Base-by-base conservation (phyloP, 371 early-diverging fungal genomes). In the Dichotomocladium elegans region DNA sequence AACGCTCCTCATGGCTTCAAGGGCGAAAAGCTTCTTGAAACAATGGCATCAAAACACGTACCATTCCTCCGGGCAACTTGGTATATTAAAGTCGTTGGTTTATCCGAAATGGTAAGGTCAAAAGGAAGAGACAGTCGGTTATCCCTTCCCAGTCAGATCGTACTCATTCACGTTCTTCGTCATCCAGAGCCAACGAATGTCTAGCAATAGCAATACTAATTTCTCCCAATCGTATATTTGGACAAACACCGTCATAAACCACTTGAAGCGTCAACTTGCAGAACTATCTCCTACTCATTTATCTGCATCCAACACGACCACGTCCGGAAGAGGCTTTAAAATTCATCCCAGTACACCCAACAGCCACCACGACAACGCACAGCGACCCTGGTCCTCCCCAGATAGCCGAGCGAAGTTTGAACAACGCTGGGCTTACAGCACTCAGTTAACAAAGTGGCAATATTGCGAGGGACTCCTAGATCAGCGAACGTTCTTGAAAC, bases 21-120 rank as follows among this genome's bases (percentile, higher is more conserved):
- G 30, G 80, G 82, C 7, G 87, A 83, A 19, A 80, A 79, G 30
- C 53, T 90, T 27, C 48, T 89, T 14, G 88, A 88, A 14, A 56
- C 76, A 4, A 55, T 90, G 50, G 77, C 81, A 8, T 57, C 66
- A 33, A 70, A 79, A 21, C 77, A 73, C 27, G 87, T 90, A 3
- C 88, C 90, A 1, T 66, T 88, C 47, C 56, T 79, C 33, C 72
- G 89, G n/a, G 88, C 90, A 0, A 68, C 87, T 7, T 90, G 90
- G 90, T 86, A 81, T 45, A 85, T 89, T 29, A 83, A 87, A 50
- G 72, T 87, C 27, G 80, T 85, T 5, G 88, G 80, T 28, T 49
- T 79, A 17, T 71, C 72, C 21, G 85, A 85, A 61, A 82, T 84
- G 79, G 75, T 81, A 63, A 68, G n/a, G n/a, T n/a, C n/a, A n/a